These are phyloP conservation scores for Bryoerythrophyllum caledonicum DNA, from an alignment of 225 moss, liverwort and hornwort genomes.

Conservation along the genomic window DNA sequence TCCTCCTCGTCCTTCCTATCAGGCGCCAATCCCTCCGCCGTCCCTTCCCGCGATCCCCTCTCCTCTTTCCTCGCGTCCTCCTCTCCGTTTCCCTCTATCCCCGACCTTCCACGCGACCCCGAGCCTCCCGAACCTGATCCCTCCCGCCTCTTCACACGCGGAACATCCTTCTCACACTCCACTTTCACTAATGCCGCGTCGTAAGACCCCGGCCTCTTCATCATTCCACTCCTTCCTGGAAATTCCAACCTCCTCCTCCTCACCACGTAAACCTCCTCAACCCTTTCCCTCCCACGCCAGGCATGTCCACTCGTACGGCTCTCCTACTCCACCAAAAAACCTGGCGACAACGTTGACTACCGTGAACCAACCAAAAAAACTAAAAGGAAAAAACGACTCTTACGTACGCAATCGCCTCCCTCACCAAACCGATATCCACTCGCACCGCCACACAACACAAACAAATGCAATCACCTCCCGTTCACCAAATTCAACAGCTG, in stretches of 20 bases:
- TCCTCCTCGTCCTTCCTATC: conserved; percentile 28
- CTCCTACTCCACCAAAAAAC: background rate
- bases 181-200: conserved; percentile 51
- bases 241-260: conserved; percentile 16
- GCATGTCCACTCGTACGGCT: conserved; percentile 32
- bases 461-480: conserved; percentile 4
- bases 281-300: conserved; percentile 43
- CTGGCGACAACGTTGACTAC: too few relatives aligned
- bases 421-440: background rate
- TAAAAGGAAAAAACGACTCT: background rate
- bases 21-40: conserved; percentile 21
- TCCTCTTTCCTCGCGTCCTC: conserved; percentile 43
- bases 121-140: conserved; percentile 30
- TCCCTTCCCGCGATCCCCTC: conserved; percentile 22
- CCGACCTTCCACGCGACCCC: too few relatives aligned
- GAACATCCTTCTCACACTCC: conserved; percentile 32
- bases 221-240: conserved; percentile 24
- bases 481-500: conserved; percentile 1
- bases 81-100: too few relatives aligned
- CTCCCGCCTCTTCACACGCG: conserved; percentile 51
- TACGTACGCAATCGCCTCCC: conserved; percentile 25
- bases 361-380: too few relatives aligned
- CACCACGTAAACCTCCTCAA: conserved; percentile 36
- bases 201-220: conserved; percentile 56
- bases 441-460: background rate